Base-by-base conservation (phyloP, 2,329 filamentous ascomycete genomes). In the Xylaria sp. region DNA sequence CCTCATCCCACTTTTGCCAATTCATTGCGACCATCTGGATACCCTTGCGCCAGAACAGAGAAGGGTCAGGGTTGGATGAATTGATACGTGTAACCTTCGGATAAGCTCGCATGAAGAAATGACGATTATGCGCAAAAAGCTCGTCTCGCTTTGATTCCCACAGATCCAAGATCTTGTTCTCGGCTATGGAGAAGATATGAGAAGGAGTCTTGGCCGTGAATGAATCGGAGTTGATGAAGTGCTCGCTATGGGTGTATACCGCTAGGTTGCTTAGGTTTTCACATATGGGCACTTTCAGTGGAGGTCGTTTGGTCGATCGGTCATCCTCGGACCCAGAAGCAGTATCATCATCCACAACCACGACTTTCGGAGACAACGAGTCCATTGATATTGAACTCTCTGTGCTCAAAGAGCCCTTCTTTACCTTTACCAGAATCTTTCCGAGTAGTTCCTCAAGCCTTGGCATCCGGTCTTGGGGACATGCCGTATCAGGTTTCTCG, bases 21-120 rank as follows among this genome's bases (percentile, higher is more conserved):
- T 99, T 99, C 79, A 98, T 87, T 20, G 96, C 95, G 5, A 93
- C 94, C 95, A 99, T 98, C 80, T 99, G 96, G 23, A 97, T 94
- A 33, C 96, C 96, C 62, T 93, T 90, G 59, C 94, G 90, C 96
- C 96, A 99, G 78, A 94, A 97, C 51, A 89, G 89, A 71, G 94
- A 90, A 0, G 96, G 96, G 75, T 98, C 94, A 48, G 96, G 96
- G 78, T 99, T 99, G n/a, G 92, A 93, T 53, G 94, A 97, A 75
- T 91, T 89, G 61, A 97, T 86, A 42, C 94, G 90, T 69, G 88
- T 86, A 3, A 89, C 91, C 28, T 91, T 91, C 5, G 96, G 96
- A 77, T 97, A 99, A 10, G 97, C 93, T 40, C 96, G 90, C 88
- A 97, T 97, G 72, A 97, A 88, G 79, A 91, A 94, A 63, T 88